phyloP scores from a whole-genome alignment of 2,329 filamentous ascomycete species.

The Penicillium sp. region DNA sequence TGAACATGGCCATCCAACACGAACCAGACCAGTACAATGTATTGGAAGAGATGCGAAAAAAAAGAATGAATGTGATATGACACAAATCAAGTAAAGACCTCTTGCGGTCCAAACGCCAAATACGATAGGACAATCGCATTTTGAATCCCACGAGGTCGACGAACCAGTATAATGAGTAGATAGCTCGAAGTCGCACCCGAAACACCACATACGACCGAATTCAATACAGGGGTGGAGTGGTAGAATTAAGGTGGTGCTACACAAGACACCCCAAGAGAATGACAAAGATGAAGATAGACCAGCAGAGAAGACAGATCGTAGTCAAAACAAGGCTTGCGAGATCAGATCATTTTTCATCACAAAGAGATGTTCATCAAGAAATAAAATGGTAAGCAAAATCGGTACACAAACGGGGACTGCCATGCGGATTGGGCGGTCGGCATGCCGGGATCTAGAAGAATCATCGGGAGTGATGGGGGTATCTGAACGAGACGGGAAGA shows the following conservation, averaged over 20 bases:
- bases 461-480: conserved; percentile 26
- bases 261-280: background rate
- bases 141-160: conserved; percentile 3
- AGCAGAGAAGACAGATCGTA: background rate
- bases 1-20: background rate
- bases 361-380: conserved; percentile 15
- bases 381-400: conserved; percentile 15
- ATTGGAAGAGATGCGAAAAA: background rate
- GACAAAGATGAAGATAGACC: background rate
- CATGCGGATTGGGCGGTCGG: conserved; percentile 11
- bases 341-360: conserved; percentile 22
- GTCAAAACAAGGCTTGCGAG: conserved; percentile 6
- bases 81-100: background rate
- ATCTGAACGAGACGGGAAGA: conserved; percentile 34
- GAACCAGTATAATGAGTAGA: conserved; percentile 5
- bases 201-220: conserved; percentile 5
- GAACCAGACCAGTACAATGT: background rate
- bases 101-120: conserved; percentile 7
- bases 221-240: conserved; percentile 1
- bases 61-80: background rate
- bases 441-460: conserved; percentile 25
- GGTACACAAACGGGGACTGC: conserved; percentile 12
- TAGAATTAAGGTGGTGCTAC: conserved; percentile 17
- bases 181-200: conserved; percentile 2
- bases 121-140: conserved; percentile 5